Percentiles rank a stretch among this genome's conserved stretches.
These are phyloP conservation scores for Withania somnifera DNA, from an alignment of 305 asterid genomes.

Conservation along the genomic window DNA sequence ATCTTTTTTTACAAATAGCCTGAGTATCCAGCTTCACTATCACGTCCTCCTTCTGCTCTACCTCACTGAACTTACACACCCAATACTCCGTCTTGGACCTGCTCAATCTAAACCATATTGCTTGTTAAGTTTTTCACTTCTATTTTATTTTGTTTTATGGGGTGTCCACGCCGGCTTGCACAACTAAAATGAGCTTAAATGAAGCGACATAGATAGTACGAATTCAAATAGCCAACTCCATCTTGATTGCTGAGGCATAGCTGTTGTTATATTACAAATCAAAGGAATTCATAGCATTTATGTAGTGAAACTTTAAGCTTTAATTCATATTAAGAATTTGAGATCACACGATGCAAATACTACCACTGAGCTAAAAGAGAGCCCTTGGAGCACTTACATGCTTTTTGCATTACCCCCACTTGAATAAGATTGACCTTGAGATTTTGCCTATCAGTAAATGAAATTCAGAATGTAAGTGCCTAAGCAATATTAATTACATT, in stretches of 20 bases:
- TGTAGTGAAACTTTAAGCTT: background rate
- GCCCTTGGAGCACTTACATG: slow-evolving; percentile 11
- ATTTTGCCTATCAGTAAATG: slow-evolving; percentile 8
- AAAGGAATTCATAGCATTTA: slow-evolving; percentile 14
- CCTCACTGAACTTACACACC: too few species aligned
- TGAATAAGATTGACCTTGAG: slow-evolving; percentile 9
- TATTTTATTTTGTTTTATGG: background rate
- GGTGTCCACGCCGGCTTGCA: slow-evolving; percentile 4
- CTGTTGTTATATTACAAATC: slow-evolving; percentile 35
- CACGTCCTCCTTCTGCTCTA: too few species aligned
- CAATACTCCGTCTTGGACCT: too few species aligned
- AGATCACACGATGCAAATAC: background rate
- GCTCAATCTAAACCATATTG: too few species aligned
- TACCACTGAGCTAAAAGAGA: background rate
- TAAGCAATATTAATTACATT: background rate
- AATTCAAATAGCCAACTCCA: background rate
- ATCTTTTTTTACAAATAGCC: too few species aligned
- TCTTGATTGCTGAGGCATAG: background rate
- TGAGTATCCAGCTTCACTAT: too few species aligned
- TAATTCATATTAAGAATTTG: background rate
- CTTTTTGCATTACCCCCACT: background rate
- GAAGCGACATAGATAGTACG: background rate
- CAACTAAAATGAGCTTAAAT: background rate
- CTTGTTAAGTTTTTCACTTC: background rate
- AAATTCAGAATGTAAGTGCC: background rate